A percentile compares a stretch with the other conserved stretches of the same genome.
phyloP scores from a whole-genome alignment of 176 grass and related monocot species.

The Carex pumila region DNA sequence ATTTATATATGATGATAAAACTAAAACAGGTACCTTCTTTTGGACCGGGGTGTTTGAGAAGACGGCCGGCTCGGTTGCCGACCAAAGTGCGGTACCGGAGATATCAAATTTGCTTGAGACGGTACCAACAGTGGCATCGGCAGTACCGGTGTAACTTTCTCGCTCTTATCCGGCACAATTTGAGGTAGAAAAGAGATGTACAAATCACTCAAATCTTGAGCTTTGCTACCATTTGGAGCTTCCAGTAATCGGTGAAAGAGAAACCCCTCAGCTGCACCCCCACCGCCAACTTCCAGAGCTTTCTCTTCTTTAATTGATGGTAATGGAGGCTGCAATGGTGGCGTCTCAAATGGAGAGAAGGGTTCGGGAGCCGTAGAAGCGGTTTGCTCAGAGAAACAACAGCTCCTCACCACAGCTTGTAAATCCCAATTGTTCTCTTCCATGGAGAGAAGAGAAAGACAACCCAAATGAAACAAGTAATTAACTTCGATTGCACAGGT shows the following conservation, averaged over 20 bases:
- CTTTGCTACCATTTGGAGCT: not conserved
- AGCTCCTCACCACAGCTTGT: constrained; percentile 35
- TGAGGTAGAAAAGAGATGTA: constrained; percentile 27
- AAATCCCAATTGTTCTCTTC: constrained; percentile 42
- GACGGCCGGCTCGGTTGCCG: constrained; percentile 15
- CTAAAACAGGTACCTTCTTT: constrained; percentile 23
- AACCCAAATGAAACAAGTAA: not conserved
- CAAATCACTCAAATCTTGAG: constrained; percentile 21
- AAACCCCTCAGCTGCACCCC: not conserved
- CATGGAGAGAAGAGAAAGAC: not conserved
- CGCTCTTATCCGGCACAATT: not conserved
- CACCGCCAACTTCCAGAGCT: not conserved
- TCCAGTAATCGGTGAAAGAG: constrained; percentile 6
- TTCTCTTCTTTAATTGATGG: not conserved
- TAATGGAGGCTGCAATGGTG: not conserved
- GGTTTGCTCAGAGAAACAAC: constrained; percentile 16
- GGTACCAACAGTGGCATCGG: not conserved
- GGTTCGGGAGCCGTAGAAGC: not conserved
- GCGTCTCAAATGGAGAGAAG: not conserved
- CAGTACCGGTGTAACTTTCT: not conserved
- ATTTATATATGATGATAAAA: not conserved
- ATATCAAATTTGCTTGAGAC: not conserved
- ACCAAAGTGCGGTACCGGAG: not conserved
- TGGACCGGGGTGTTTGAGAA: constrained; percentile 29
- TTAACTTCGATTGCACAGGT: not conserved